phyloP scores from a whole-genome alignment of 2,329 filamentous ascomycete species.

The Sphaerulina musiva region DNA sequence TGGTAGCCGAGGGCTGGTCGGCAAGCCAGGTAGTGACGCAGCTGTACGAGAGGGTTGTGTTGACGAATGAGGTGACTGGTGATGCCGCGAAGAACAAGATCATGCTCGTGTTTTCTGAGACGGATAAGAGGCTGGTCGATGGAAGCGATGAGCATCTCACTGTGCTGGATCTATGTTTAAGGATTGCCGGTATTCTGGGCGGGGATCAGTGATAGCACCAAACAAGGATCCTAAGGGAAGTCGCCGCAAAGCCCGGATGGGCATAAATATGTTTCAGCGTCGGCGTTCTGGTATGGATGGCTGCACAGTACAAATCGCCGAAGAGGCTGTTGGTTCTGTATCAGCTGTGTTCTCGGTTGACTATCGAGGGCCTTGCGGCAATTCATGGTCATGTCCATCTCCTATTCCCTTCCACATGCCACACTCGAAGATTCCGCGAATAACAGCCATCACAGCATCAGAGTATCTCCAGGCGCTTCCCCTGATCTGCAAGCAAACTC shows the following conservation, averaged over 20 bases:
- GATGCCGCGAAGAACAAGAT: conserved; percentile 88
- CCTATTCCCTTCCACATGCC: too few species aligned
- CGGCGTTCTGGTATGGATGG: neutral
- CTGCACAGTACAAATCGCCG: neutral
- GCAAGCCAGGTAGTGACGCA: conserved; percentile 80
- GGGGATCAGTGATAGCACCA: conserved; percentile 9
- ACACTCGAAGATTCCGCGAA: too few species aligned
- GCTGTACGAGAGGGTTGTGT: conserved; percentile 72
- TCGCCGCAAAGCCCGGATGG: neutral
- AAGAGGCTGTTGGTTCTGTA: too few species aligned
- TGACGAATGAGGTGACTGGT: conserved; percentile 71
- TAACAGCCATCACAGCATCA: too few species aligned
- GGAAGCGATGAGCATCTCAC: conserved; percentile 92
- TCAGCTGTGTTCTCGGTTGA: too few species aligned
- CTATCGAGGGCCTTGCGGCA: too few species aligned
- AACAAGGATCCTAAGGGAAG: neutral
- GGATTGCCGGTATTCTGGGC: conserved; percentile 46
- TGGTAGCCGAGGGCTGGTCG: conserved; percentile 96
- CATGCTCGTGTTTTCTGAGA: conserved; percentile 80
- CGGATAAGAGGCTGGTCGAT: conserved; percentile 90
- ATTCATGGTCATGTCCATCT: too few species aligned
- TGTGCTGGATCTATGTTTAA: conserved; percentile 75
- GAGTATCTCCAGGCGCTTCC: too few species aligned
- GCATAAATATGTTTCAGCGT: neutral
- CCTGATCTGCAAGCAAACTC: too few species aligned